phyloP scores from a whole-genome alignment of 2,329 filamentous ascomycete genomes.

The Aspergillus sp. region DNA sequence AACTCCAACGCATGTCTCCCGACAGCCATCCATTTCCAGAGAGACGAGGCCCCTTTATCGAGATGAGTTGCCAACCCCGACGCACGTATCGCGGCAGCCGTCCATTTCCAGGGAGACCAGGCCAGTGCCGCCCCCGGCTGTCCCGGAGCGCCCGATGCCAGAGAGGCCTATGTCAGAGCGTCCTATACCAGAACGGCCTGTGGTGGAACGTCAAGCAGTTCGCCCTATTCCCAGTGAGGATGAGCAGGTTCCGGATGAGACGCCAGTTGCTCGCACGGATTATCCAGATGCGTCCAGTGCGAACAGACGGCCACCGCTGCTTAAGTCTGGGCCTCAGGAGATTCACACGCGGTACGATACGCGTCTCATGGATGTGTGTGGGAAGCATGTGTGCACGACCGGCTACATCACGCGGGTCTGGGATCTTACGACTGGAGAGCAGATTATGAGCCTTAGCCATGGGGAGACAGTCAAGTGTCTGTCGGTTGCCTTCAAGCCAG shows the following conservation, averaged over 20 bases:
- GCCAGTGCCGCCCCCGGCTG: constrained; percentile 20
- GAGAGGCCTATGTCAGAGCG: constrained; percentile 24
- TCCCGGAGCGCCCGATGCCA: constrained; percentile 24
- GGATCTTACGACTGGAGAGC: constrained; percentile 79
- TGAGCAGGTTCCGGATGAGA: constrained; percentile 49
- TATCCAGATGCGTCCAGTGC: constrained; percentile 84
- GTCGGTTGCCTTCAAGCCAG: constrained; percentile 82
- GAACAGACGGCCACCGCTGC: constrained; percentile 78
- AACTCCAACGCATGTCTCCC: constrained; percentile 23
- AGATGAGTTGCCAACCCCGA: constrained; percentile 24
- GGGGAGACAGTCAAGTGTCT: constrained; percentile 82
- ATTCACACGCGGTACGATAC: constrained; percentile 86
- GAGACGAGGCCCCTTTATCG: constrained; percentile 16
- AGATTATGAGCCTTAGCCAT: constrained; percentile 77
- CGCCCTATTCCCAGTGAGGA: constrained; percentile 54
- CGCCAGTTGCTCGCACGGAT: constrained; percentile 57
- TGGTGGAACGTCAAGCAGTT: constrained; percentile 25
- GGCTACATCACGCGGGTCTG: constrained; percentile 86
- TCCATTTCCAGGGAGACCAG: constrained; percentile 32
- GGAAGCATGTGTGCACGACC: constrained; percentile 81
- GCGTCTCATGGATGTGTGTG: constrained; percentile 82
- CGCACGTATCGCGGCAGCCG: constrained; percentile 28
- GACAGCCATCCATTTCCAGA: constrained; percentile 28
- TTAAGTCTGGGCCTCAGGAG: constrained; percentile 70
- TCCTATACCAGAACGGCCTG: constrained; percentile 23